Conservation (phyloP, 1,139 yeast genomes). For the Geotrichum macrosporum region DNA sequence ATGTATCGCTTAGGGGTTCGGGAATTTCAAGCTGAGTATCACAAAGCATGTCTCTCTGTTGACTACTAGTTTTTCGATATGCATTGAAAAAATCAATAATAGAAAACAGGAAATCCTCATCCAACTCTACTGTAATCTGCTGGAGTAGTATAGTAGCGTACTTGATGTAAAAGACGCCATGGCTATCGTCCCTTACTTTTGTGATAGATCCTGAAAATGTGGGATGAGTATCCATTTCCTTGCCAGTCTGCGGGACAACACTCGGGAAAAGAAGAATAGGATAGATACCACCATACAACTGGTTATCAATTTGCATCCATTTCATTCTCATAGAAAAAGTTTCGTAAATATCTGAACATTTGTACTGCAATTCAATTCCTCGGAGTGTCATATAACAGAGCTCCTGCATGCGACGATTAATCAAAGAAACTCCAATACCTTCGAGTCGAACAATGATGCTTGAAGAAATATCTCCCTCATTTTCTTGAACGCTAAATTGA, state of each 20-base stretch:
- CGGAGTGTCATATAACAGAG: slow-evolving; percentile 73
- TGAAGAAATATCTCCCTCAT: slow-evolving; percentile 54
- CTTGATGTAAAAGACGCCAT: slow-evolving; percentile 85
- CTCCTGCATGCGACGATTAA: slow-evolving; percentile 69
- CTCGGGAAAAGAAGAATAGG: slow-evolving; percentile 92
- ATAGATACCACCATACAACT: slow-evolving; percentile 78
- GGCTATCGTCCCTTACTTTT: slow-evolving; percentile 78
- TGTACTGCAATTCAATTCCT: slow-evolving; percentile 76
- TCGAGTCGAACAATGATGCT: slow-evolving; percentile 59
- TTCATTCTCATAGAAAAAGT: slow-evolving; percentile 75
- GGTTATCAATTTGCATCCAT: slow-evolving; percentile 95
- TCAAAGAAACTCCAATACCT: slow-evolving; percentile 84
- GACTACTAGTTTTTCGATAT: slow-evolving; percentile 49
- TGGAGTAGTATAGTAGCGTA: slow-evolving; percentile 86
- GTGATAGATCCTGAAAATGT: slow-evolving; percentile 82
- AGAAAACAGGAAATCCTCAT: slow-evolving; percentile 87
- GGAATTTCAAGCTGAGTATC: slow-evolving; percentile 64
- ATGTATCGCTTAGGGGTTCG: slow-evolving; percentile 57
- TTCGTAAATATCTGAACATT: slow-evolving; percentile 80
- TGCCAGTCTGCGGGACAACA: slow-evolving; percentile 77
- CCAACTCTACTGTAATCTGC: slow-evolving; percentile 87
- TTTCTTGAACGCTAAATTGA: slow-evolving; percentile 51
- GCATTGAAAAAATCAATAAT: slow-evolving; percentile 67
- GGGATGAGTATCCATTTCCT: slow-evolving; percentile 86
- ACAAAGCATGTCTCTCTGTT: slow-evolving; percentile 53